Conservation (phyloP, 495 filamentous ascomycete genomes). For the Usnea hakonensis region DNA sequence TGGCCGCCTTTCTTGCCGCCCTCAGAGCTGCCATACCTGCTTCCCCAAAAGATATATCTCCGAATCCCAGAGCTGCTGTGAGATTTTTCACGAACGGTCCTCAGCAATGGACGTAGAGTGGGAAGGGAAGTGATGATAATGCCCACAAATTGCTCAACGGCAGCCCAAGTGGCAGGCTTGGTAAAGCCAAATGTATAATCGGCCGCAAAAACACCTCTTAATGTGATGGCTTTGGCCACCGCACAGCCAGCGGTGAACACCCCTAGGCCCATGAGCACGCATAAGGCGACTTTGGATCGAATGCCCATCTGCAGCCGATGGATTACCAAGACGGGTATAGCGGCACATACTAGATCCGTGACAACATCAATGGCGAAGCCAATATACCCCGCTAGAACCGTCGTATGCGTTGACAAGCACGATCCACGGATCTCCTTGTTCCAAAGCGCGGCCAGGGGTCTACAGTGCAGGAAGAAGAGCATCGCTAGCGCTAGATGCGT, state of each 20-base stretch:
- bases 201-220: constrained; percentile 4
- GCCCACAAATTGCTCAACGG: constrained; percentile 16
- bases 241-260: constrained; percentile 18
- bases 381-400: constrained; percentile 9
- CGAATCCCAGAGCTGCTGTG: neutral
- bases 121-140: constrained; percentile 16
- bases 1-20: neutral
- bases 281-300: constrained; percentile 9
- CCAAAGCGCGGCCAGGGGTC: constrained; percentile 9
- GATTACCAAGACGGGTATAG: constrained; percentile 13
- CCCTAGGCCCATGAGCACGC: constrained; percentile 14
- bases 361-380: constrained; percentile 10
- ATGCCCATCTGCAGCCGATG: constrained; percentile 15
- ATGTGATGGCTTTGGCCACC: constrained; percentile 14
- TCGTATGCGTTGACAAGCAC: constrained; percentile 12
- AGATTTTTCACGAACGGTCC: neutral
- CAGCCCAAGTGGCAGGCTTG: constrained; percentile 12
- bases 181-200: constrained; percentile 12
- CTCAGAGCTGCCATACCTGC: neutral
- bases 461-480: constrained; percentile 14
- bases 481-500: constrained; percentile 16
- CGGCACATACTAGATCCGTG: constrained; percentile 15
- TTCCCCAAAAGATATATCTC: neutral
- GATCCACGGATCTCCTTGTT: constrained; percentile 3
- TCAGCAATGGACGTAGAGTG: constrained; percentile 13